phyloP scores from a whole-genome alignment of 805 yeast species.

The Nakazawaea molendinolei region DNA sequence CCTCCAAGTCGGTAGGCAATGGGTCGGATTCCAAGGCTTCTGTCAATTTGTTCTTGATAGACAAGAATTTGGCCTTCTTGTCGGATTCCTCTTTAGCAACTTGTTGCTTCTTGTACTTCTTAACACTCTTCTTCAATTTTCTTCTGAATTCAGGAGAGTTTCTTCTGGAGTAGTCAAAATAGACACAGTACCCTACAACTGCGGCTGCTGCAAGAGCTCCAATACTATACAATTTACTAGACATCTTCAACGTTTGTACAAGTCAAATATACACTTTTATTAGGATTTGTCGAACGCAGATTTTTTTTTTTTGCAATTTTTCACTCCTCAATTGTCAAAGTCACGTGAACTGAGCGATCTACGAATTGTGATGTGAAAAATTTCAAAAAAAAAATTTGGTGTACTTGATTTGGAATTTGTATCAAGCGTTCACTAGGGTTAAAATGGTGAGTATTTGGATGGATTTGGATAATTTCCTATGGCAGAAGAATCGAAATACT shows the following conservation, averaged over 20 bases:
- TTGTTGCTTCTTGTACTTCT: slow-evolving; percentile 52
- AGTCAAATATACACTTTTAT: too few relatives aligned
- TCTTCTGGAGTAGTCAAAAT: slow-evolving; percentile 92
- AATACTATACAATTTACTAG: background rate
- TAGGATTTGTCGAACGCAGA: background rate
- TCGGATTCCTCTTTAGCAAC: slow-evolving; percentile 48
- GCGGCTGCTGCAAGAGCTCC: slow-evolving; percentile 36
- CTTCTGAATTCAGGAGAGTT: slow-evolving; percentile 76
- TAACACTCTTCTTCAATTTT: slow-evolving; percentile 55
- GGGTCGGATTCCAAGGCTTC: slow-evolving; percentile 67
- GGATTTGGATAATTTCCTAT: too few relatives aligned
- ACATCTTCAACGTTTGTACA: background rate
- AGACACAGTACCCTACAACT: slow-evolving; percentile 67
- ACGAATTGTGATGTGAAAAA: too few relatives aligned
- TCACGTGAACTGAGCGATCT: too few relatives aligned
- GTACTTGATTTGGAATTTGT: too few relatives aligned
- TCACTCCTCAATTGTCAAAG: slow-evolving; percentile 1
- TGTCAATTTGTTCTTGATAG: slow-evolving; percentile 54
- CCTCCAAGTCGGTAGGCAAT: slow-evolving; percentile 51
- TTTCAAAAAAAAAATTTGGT: too few relatives aligned
- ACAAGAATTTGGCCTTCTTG: slow-evolving; percentile 52
- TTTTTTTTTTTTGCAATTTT: background rate
- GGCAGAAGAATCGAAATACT: too few relatives aligned
- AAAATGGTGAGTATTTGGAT: too few relatives aligned
- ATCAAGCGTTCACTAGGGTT: too few relatives aligned